Evolutionary conservation across 2,329 filamentous ascomycete genomes (phyloP), one percentile per base, ranked within the genome.

Genomic region (Hymenoscyphus scutula): DNA sequence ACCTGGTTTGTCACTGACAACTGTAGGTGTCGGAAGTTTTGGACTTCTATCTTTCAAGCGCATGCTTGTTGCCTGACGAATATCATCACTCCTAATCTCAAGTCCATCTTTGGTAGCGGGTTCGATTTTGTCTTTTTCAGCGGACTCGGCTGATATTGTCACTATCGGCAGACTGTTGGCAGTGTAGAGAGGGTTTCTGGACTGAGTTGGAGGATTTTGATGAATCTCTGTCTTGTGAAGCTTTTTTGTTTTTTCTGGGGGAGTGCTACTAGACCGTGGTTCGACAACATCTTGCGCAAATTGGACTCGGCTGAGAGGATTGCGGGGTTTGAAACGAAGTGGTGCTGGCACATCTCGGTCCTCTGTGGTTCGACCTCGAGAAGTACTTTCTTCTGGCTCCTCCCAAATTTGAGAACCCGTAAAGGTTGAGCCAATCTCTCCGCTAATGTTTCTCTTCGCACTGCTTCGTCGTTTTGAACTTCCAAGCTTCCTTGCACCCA

Each of bases 41-140:
- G 87, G 78, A 77, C 92, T 97, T 73, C 93, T 88, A 76, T 97
- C 92, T 75, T 87, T 92, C 67, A 95, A 80, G 74, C 82, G 89
- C 85, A 96, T 96, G 77, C 90, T 95, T 7, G 94, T 98, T 60
- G 94, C 94, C 68, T 90, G 86, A 64, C 91, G 87, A 68, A 98
- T 95, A 64, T 98, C 94, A 58, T 97, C 89, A 71, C 90, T 81
- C 69, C 93, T 86, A 66, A 97, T 86, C 76, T 97, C 93, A 67
- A 91, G 82, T 23, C 90, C 92, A 71, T 95, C 87, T 76, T 90
- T 92, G 25, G 73, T 68, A 27, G 61, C 37, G 15, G 63, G 48
- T 17, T 41, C 51, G 54, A 59, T 48, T 11, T 67, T 53, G 27
- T 67, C 60, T 68, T 56, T 34, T 38, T 61, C 38, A 45, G 58